These are phyloP conservation scores for Thermothielavioides terrestris DNA, from an alignment of 495 filamentous ascomycete genomes.

Conservation along the genomic window DNA sequence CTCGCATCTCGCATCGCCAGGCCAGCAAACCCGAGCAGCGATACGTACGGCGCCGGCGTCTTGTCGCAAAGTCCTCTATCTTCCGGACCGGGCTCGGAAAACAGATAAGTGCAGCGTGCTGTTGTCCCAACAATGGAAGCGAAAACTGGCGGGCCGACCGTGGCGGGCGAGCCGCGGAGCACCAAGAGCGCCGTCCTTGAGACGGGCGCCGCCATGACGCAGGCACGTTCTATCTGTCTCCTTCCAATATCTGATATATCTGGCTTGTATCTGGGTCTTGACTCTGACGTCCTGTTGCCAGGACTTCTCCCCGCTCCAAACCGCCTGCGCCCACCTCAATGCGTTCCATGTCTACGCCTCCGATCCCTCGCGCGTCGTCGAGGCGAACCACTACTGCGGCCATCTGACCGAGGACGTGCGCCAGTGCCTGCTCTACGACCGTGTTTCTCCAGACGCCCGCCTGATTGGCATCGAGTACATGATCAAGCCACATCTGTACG, in stretches of 20 bases:
- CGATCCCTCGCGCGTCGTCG: constrained; percentile 58
- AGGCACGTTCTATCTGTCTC: constrained; percentile 33
- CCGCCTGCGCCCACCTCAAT: constrained; percentile 76
- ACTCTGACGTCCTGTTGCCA: no score
- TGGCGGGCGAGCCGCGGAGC: constrained; percentile 45
- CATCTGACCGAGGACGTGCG: constrained; percentile 62
- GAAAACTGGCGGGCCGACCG: constrained; percentile 14
- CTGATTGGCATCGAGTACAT: constrained; percentile 91
- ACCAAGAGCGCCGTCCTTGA: constrained; percentile 55
- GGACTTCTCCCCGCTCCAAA: constrained; percentile 64
- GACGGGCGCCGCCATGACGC: constrained; percentile 51
- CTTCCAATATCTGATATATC: no score
- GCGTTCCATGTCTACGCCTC: constrained; percentile 75
- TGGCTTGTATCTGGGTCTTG: no score
- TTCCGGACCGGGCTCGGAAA: neutral
- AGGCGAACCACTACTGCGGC: constrained; percentile 79
- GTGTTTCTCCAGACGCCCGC: constrained; percentile 51
- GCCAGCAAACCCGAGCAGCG: no score
- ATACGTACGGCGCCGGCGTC: no score
- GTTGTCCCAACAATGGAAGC: constrained; percentile 9
- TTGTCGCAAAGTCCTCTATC: no score
- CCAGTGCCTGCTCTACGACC: constrained; percentile 84
- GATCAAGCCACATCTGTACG: constrained; percentile 65
- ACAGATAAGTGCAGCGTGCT: neutral
- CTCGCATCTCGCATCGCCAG: no score